phyloP scores from a whole-genome alignment of 768 basidiomycete species.

The Suillus bovinus region DNA sequence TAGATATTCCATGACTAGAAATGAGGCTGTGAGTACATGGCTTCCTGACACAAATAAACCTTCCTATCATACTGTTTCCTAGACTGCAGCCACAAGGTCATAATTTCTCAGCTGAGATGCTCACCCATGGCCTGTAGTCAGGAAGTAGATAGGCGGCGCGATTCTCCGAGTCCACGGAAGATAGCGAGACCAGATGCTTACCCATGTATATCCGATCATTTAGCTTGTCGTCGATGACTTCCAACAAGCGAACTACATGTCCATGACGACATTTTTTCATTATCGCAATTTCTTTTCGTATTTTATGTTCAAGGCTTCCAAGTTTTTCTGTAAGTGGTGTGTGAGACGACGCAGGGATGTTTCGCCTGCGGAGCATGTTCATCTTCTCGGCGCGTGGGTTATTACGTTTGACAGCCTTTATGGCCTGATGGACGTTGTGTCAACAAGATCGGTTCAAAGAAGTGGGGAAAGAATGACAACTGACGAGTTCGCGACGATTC shows the following conservation, averaged over 20 bases:
- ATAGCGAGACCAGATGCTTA: slow-evolving; percentile 43
- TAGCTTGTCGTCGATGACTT: slow-evolving; percentile 93
- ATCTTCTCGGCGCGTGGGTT: slow-evolving; percentile 71
- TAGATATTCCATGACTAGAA: slow-evolving; percentile 91
- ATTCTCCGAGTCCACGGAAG: slow-evolving; percentile 16
- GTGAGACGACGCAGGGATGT: slow-evolving; percentile 44
- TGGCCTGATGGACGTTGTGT: slow-evolving; percentile 51
- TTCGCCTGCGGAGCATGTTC: slow-evolving; percentile 49
- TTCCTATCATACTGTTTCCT: slow-evolving; percentile 33
- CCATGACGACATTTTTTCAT: slow-evolving; percentile 96
- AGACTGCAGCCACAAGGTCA: slow-evolving; percentile 33
- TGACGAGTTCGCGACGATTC: slow-evolving; percentile 50
- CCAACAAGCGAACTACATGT: slow-evolving; percentile 85
- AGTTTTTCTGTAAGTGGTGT: slow-evolving; percentile 66
- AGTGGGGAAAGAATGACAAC: slow-evolving; percentile 22
- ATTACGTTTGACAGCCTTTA: slow-evolving; percentile 75
- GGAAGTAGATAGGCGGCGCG: slow-evolving; percentile 24
- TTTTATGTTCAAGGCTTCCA: slow-evolving; percentile 76
- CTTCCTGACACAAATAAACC: slow-evolving; percentile 11
- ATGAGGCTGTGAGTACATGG: slow-evolving; percentile 21
- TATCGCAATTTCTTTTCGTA: slow-evolving; percentile 93
- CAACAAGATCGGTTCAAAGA: slow-evolving; percentile 8
- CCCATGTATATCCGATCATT: slow-evolving; percentile 92
- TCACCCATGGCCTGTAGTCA: slow-evolving; percentile 28
- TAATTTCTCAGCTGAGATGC: slow-evolving; percentile 31